Evolutionary conservation across 495 filamentous ascomycete species (phyloP).

Genomic region (Xylaria intraflava): DNA sequence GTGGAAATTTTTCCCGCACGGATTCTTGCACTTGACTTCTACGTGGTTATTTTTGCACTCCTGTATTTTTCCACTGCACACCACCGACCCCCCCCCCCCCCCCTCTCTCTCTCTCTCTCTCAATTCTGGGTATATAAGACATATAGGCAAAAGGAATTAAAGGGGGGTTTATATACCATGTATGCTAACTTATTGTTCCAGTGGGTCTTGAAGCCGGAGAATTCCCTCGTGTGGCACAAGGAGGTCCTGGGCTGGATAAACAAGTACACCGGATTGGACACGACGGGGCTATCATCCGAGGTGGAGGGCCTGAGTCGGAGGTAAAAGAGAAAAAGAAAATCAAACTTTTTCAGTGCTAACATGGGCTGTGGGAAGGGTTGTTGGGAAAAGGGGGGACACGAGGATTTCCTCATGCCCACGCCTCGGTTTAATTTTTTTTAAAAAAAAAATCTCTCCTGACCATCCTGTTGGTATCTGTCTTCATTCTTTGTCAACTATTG

Average conservation of each 20-base stretch:
- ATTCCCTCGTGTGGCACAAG: conserved; percentile 84
- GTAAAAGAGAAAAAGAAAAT: background rate
- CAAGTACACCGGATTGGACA: conserved; percentile 58
- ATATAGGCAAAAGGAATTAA: too few species aligned
- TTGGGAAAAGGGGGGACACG: too few species aligned
- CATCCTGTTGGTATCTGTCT: too few species aligned
- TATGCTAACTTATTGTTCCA: conserved; percentile 31
- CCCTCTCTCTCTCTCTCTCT: too few species aligned
- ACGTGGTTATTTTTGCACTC: background rate
- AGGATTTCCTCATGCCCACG: background rate
- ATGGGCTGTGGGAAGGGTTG: too few species aligned
- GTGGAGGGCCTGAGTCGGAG: conserved; percentile 10
- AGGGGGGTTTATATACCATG: background rate
- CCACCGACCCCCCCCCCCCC: too few species aligned
- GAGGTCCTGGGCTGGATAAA: conserved; percentile 88
- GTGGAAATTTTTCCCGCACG: conserved; percentile 7
- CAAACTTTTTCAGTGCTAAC: background rate
- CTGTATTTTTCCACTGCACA: too few species aligned
- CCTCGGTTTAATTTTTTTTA: too few species aligned
- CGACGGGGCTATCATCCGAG: conserved; percentile 12
- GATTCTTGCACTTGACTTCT: background rate
- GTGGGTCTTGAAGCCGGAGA: conserved; percentile 91
- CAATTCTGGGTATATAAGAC: too few species aligned
- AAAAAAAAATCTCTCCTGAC: too few species aligned
- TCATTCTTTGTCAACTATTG: too few species aligned